Percentiles rank a stretch among this genome's conserved stretches.
Evolutionary conservation across 768 basidiomycete genomes (phyloP).

Genomic region (Hygrophorus russula): DNA sequence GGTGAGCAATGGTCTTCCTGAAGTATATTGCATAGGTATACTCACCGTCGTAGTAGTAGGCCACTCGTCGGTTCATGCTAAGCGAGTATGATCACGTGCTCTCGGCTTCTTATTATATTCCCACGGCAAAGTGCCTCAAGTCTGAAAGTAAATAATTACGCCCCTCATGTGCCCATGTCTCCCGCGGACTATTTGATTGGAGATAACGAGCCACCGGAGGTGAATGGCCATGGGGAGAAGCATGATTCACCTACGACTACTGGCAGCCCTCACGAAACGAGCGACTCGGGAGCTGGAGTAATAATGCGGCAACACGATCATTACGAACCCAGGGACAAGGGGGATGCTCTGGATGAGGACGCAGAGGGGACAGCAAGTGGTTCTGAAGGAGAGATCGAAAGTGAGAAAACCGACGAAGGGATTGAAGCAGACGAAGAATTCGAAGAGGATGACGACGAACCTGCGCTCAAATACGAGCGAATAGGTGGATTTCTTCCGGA

Average conservation of each 20-base stretch:
- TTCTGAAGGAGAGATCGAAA: slow-evolving; percentile 16
- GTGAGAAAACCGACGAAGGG: slow-evolving; percentile 10
- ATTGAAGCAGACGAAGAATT: slow-evolving; percentile 28
- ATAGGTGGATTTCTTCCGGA: slow-evolving; percentile 63
- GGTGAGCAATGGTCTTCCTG: slow-evolving; percentile 3
- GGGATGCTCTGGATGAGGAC: slow-evolving; percentile 2
- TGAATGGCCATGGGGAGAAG: not conserved
- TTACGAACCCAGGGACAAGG: too few relatives aligned
- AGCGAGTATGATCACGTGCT: too few relatives aligned
- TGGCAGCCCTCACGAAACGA: too few relatives aligned
- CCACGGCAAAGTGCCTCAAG: too few relatives aligned
- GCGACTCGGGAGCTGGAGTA: too few relatives aligned
- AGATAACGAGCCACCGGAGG: too few relatives aligned
- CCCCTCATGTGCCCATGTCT: too few relatives aligned
- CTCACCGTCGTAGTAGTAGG: slow-evolving; percentile 74
- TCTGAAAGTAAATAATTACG: too few relatives aligned
- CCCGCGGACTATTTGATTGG: too few relatives aligned
- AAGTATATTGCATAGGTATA: not conserved
- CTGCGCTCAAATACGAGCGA: slow-evolving; percentile 82
- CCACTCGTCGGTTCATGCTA: slow-evolving; percentile 37
- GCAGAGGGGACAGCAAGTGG: slow-evolving; percentile 17
- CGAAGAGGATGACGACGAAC: slow-evolving; percentile 79
- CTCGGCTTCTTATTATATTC: too few relatives aligned
- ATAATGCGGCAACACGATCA: too few relatives aligned
- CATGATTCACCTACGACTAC: not conserved